A percentile compares a stretch with the other conserved stretches of the same genome.
Conservation (phyloP, 75 land plant species). For the Pinus tabuliformis region DNA sequence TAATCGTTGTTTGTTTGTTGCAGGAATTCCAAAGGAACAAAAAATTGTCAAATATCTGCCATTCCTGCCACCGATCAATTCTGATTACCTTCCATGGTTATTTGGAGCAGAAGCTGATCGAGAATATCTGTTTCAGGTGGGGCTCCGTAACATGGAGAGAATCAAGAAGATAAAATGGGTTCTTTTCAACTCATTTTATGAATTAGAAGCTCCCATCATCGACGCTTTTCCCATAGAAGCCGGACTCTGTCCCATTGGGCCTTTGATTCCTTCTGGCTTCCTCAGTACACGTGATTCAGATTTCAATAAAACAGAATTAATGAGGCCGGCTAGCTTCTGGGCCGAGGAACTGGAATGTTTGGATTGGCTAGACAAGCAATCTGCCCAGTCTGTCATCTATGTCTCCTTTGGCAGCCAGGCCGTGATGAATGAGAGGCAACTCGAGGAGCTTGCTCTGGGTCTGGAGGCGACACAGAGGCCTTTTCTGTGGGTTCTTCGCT, state of each 20-base stretch:
- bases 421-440: constrained; percentile 8
- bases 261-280: not conserved
- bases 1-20: too few species aligned
- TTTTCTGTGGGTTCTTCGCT: constrained; percentile 18
- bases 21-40: constrained; percentile 1
- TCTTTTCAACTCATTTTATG: constrained; percentile 1
- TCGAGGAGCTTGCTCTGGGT: constrained; percentile 15
- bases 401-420: constrained; percentile 20
- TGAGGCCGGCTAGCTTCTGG: constrained; percentile 1
- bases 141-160: not conserved
- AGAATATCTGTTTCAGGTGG: not conserved
- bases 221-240: not conserved
- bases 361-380: constrained; percentile 22
- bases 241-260: not conserved
- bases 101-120: not conserved
- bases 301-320: not conserved
- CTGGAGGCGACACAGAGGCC: constrained; percentile 22
- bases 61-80: not conserved
- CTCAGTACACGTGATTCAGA: not conserved
- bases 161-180: not conserved
- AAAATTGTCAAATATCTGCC: not conserved
- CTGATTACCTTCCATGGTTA: constrained; percentile 5
- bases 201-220: not conserved
- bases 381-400: constrained; percentile 16
- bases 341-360: constrained; percentile 12